Percentiles rank a stretch among this genome's conserved stretches.
phyloP scores from a whole-genome alignment of 2,329 filamentous ascomycete genomes.

The Ascochyta lentis region DNA sequence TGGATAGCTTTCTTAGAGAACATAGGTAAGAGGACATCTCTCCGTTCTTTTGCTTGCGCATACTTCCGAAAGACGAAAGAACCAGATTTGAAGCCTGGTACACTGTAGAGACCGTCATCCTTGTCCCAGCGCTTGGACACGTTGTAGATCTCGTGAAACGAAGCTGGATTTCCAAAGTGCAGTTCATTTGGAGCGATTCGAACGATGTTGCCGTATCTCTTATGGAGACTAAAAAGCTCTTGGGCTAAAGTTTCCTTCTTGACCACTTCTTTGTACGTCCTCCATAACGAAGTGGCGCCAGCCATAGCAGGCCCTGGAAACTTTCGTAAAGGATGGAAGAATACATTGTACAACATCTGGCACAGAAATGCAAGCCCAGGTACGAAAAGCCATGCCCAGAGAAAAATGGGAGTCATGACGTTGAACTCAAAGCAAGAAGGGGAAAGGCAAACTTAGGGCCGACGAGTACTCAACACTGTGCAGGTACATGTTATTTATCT shows the following conservation, averaged over 20 bases:
- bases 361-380: background rate
- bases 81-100: slow-evolving; percentile 1
- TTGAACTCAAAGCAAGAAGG: too few species aligned
- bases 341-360: slow-evolving; percentile 42
- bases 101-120: slow-evolving; percentile 3
- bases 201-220: slow-evolving; percentile 48
- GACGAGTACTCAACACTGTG: too few species aligned
- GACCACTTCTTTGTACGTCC: slow-evolving; percentile 21
- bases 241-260: slow-evolving; percentile 1
- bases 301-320: slow-evolving; percentile 48
- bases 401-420: too few species aligned
- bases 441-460: too few species aligned
- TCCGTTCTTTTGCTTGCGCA: background rate
- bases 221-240: slow-evolving; percentile 34
- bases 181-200: slow-evolving; percentile 50
- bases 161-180: background rate
- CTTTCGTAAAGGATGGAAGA: slow-evolving; percentile 49
- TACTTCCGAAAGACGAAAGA: slow-evolving; percentile 1
- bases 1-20: background rate
- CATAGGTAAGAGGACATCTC: background rate
- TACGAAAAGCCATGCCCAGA: background rate
- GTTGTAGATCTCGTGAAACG: slow-evolving; percentile 2
- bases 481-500: too few species aligned
- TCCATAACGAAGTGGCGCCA: slow-evolving; percentile 32
- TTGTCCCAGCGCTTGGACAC: slow-evolving; percentile 1